Conservation (phyloP, 257 asterid species). For the Ocimum tenuiflorum region DNA sequence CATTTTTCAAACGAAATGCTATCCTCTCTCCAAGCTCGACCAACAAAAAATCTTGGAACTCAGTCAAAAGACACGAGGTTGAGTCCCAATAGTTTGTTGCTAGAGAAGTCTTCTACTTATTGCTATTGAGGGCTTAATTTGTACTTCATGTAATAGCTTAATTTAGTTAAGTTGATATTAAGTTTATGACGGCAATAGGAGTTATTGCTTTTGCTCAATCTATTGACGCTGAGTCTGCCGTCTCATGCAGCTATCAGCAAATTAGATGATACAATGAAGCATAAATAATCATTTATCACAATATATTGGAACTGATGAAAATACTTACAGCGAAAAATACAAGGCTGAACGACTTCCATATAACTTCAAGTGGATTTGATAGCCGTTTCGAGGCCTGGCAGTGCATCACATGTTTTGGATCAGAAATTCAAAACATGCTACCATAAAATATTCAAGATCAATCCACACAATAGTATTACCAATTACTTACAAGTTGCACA, state of each 20-base stretch:
- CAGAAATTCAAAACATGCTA: background rate
- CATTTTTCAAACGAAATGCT: too few relatives aligned
- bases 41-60: background rate
- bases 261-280: background rate
- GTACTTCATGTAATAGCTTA: too few relatives aligned
- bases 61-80: too few relatives aligned
- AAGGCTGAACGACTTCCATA: constrained; percentile 95
- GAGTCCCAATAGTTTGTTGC: too few relatives aligned
- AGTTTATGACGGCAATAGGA: background rate
- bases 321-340: constrained; percentile 88
- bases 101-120: too few relatives aligned
- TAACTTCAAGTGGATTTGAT: constrained; percentile 74
- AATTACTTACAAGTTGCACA: too few relatives aligned
- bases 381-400: constrained; percentile 56
- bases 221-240: too few relatives aligned
- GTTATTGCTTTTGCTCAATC: background rate
- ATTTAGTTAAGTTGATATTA: background rate
- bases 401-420: background rate
- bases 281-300: background rate
- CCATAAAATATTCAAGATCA: too few relatives aligned
- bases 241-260: background rate
- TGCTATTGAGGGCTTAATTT: too few relatives aligned
- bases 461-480: too few relatives aligned
- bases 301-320: background rate
- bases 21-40: too few relatives aligned